phyloP scores from a whole-genome alignment of 129 eudicot genomes.

The Rutidosis leptorrhynchoides region DNA sequence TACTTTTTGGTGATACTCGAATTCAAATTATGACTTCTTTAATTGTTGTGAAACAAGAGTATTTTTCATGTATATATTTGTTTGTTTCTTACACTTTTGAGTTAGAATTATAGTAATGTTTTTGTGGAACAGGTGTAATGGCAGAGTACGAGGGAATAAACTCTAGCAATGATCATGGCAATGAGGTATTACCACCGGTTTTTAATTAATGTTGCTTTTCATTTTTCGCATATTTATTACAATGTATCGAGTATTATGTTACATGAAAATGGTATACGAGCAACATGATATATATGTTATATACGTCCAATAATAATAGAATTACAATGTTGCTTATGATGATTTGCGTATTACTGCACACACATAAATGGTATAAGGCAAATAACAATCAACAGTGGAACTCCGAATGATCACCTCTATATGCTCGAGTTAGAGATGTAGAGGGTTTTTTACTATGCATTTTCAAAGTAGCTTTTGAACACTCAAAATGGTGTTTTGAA shows the following conservation, averaged over 20 bases:
- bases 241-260: background rate
- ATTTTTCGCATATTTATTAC: background rate
- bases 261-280: too few relatives aligned
- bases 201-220: background rate
- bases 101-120: background rate
- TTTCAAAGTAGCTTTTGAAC: too few relatives aligned
- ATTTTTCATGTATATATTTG: background rate
- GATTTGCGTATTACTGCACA: too few relatives aligned
- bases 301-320: too few relatives aligned
- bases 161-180: constrained; percentile 6
- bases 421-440: background rate
- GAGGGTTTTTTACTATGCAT: too few relatives aligned
- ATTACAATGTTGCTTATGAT: too few relatives aligned
- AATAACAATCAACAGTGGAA: background rate
- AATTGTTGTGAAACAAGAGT: background rate
- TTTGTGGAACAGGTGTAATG: background rate
- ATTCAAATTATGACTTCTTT: background rate
- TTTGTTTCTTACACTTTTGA: background rate
- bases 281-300: too few relatives aligned
- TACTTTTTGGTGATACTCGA: background rate
- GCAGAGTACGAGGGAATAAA: background rate
- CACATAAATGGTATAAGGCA: background rate
- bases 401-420: background rate
- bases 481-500: too few relatives aligned
- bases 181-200: background rate